Evolutionary conservation across 805 yeast species (phyloP).

Genomic region (Saccharomycopsis amapae): DNA sequence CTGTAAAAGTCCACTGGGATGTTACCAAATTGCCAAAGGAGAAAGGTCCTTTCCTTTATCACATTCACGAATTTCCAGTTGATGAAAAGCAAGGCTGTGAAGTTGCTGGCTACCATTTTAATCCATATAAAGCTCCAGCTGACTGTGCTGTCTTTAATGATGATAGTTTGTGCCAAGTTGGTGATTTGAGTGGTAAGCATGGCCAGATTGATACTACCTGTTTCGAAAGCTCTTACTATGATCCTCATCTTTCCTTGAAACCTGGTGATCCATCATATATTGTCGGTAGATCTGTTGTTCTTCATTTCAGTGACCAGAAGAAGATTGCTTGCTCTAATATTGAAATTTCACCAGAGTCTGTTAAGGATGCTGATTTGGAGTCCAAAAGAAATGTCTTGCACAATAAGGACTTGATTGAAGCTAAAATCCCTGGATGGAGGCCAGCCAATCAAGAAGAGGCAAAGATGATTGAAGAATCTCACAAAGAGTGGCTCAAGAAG

Average conservation of each 20-base stretch:
- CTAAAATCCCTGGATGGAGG: conserved; percentile 11
- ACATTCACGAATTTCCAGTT: conserved; percentile 54
- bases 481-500: conserved; percentile 15
- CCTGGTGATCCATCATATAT: conserved; percentile 48
- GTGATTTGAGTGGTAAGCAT: conserved; percentile 74
- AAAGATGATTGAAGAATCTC: conserved; percentile 20
- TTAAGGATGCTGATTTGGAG: conserved; percentile 22
- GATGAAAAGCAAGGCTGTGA: conserved; percentile 47
- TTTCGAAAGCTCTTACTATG: conserved; percentile 54
- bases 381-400: conserved; percentile 20
- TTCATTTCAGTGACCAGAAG: conserved; percentile 49
- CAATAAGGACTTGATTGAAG: conserved; percentile 18
- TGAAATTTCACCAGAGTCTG: conserved; percentile 26
- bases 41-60: conserved; percentile 66
- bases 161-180: conserved; percentile 59
- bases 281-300: conserved; percentile 48
- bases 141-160: conserved; percentile 44
- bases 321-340: conserved; percentile 61
- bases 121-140: conserved; percentile 53
- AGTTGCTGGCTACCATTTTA: conserved; percentile 49
- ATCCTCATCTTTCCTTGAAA: conserved; percentile 59
- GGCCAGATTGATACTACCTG: conserved; percentile 67
- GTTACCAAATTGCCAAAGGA: conserved; percentile 59
- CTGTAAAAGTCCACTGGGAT: conserved; percentile 61
- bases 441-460: conserved; percentile 25